Evolutionary conservation across 805 yeast species (phyloP).

Genomic region (Barnettozyma salicaria): DNA sequence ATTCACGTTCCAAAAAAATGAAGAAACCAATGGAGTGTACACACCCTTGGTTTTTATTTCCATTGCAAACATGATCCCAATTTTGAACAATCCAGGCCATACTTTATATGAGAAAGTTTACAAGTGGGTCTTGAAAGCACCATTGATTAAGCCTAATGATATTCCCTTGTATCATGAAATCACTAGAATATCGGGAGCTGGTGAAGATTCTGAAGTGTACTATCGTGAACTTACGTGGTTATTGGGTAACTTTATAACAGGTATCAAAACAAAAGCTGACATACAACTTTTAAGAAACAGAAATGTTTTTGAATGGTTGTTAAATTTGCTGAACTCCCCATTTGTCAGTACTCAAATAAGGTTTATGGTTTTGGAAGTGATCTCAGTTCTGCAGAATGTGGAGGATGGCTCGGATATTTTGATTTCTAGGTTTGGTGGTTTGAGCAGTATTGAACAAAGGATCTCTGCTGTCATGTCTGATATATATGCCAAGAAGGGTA

Average conservation of each 20-base stretch:
- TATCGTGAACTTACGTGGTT: slow-evolving; percentile 66
- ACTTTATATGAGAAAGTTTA: slow-evolving; percentile 64
- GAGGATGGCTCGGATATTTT: slow-evolving; percentile 54
- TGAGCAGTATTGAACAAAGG: slow-evolving; percentile 35
- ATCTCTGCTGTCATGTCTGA: slow-evolving; percentile 2
- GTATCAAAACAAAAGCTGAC: slow-evolving; percentile 46
- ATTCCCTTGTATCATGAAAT: slow-evolving; percentile 38
- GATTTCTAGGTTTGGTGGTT: slow-evolving; percentile 50
- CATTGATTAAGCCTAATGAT: slow-evolving; percentile 34
- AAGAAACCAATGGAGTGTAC: slow-evolving; percentile 19
- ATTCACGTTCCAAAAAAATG: slow-evolving; percentile 27
- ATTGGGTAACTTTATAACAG: slow-evolving; percentile 40
- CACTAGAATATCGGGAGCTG: slow-evolving; percentile 21
- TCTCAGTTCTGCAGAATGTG: slow-evolving; percentile 44
- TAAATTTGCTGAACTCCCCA: slow-evolving; percentile 50
- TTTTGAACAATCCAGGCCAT: slow-evolving; percentile 66
- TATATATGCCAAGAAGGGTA: slow-evolving; percentile 7
- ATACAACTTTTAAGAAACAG: slow-evolving; percentile 44
- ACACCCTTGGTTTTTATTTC: slow-evolving; percentile 49
- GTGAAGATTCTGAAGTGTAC: slow-evolving; percentile 41
- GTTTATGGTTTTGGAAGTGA: slow-evolving; percentile 34
- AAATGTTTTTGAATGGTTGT: slow-evolving; percentile 62
- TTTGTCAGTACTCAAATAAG: slow-evolving; percentile 37
- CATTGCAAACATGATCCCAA: slow-evolving; percentile 48
- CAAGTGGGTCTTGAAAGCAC: slow-evolving; percentile 53